Base-by-base conservation (phyloP, 176 grass and related monocot species). In the Avena eriantha region DNA sequence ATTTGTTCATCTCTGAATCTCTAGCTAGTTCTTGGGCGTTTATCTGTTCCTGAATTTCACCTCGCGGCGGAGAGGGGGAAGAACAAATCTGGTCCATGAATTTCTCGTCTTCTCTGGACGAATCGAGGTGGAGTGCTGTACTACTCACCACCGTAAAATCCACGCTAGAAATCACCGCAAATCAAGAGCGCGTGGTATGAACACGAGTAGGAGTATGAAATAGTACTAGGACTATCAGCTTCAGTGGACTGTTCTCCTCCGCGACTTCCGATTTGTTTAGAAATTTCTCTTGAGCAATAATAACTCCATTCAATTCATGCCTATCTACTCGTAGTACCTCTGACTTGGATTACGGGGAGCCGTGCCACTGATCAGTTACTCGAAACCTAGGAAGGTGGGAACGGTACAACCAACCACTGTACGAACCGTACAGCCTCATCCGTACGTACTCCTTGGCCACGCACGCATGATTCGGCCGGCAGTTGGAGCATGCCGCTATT, bases 401-500 rank as follows among this genome's bases (percentile, higher is more conserved):
- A 51, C 3, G 3, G 71, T 3, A 77, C 50, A 46, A 3, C 39
- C 41, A 1, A 7, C 9, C 51, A 31, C 34, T 11, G 84, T 46
- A 89, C 87, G 77, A 83, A 49, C 46, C 89, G 89, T 90, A 86
- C 83, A 0, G 41, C 31, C 19, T 41, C 41, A 17, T 63, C 73
- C 79, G 80, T 83, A 83, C 84, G n/a, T 41, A 5, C 39, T 41
- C 39, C 16, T 2, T 0, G 41, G 11, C 31, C 66, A 5, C 63
- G 31, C 47, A 35, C 4, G 34, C 49, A 39, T 46, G 65, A 63
- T 59, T 3, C 16, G 46, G 82, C 51, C 16, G 46, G 82, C 51
- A 3, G 88, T 85, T 87, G 89, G 80, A 58, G 57, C 85, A 91
- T 45, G 89, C 81, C 2, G 85, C 65, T 56, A 34, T 63, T 48